Percentiles rank a stretch among this genome's conserved stretches.
Conservation (phyloP, 1,284 basidiomycete species). For the Taiwanofungus camphoratus region DNA sequence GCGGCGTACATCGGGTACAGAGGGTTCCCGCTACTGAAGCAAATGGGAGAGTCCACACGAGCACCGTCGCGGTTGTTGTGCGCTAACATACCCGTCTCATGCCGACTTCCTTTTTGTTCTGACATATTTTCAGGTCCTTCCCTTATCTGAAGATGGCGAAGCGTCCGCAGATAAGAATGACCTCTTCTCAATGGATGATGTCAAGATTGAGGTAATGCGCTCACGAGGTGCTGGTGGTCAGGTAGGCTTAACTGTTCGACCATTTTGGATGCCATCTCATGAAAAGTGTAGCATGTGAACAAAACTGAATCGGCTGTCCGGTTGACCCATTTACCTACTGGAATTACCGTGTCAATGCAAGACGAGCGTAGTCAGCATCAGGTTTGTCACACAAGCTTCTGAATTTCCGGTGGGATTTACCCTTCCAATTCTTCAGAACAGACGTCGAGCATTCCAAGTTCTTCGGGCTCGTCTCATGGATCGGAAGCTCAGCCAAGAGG, state of each 20-base stretch:
- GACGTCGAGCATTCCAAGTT: slow-evolving; percentile 83
- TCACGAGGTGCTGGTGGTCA: slow-evolving; percentile 96
- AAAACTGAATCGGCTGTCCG: slow-evolving; percentile 99
- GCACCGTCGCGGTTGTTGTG: slow-evolving; percentile 77
- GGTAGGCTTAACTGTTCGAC: slow-evolving; percentile 40
- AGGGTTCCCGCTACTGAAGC: slow-evolving; percentile 88
- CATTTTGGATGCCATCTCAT: neutral
- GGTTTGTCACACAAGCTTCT: slow-evolving; percentile 34
- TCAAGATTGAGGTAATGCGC: slow-evolving; percentile 91
- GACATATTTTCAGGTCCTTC: slow-evolving; percentile 58
- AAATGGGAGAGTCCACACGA: slow-evolving; percentile 87
- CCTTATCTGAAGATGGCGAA: slow-evolving; percentile 61
- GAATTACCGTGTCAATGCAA: slow-evolving; percentile 97
- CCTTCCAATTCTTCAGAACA: slow-evolving; percentile 53
- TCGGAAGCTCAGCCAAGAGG: slow-evolving; percentile 64
- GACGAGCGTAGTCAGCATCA: slow-evolving; percentile 96
- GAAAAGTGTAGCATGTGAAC: slow-evolving; percentile 81
- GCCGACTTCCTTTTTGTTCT: neutral
- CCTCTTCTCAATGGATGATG: slow-evolving; percentile 79
- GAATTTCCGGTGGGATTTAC: neutral
- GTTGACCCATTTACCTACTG: slow-evolving; percentile 89
- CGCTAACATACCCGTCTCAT: slow-evolving; percentile 1
- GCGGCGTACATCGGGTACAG: slow-evolving; percentile 95
- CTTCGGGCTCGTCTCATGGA: slow-evolving; percentile 81
- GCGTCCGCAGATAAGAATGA: slow-evolving; percentile 35